Evolutionary conservation across 495 filamentous ascomycete species (phyloP), one percentile per base, ranked within the genome.

Genomic region (Tuber indicum): DNA sequence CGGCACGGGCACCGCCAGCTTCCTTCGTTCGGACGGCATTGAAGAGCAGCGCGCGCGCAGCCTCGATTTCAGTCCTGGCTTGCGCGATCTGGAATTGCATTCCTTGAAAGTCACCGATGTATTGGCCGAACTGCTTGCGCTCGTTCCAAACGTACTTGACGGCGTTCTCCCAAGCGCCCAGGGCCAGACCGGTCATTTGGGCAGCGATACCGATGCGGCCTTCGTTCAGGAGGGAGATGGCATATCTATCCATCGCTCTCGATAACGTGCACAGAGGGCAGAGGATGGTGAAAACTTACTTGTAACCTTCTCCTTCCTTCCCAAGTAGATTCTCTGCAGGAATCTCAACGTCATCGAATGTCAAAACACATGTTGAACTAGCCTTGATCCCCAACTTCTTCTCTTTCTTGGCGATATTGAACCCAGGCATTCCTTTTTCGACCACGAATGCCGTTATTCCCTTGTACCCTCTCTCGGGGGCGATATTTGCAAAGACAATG

Each of bases 71-170:
- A 23, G 92, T 94, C 85, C 94, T 97, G 10, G 94, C 91, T 87
- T 99, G 96, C 0, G 96, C 96, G 74, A 99, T 90, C 88, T 99
- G 96, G 86, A 97, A 94, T 86, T 98, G 96, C 94, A 99, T 98
- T 81, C 93, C 95, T 86, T 99, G 96, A 89, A 99, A 99, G 82
- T 93, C 90, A 78, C 96, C 96, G 74, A 99, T 91, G 58, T 93
- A 88, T 83, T 94, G 88, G 72, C 96, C 94, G 84, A 99, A 99
- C 86, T 99, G 96, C 87, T 93, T 94, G 78, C 96, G 91, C 87
- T 99, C 96, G 84, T 98, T 99, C 94, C 93, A 99, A 75, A 91
- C 91, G 83, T 96, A 96, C 90, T 88, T 88, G 62, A 92, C 96
- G 45, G 96, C 96, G 80, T 98, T 97, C 86, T 98, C 95, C 88